Evolutionary conservation across 768 basidiomycete species (phyloP), one percentile per base, ranked within the genome.

Genomic region (Tricholoma sp.): DNA sequence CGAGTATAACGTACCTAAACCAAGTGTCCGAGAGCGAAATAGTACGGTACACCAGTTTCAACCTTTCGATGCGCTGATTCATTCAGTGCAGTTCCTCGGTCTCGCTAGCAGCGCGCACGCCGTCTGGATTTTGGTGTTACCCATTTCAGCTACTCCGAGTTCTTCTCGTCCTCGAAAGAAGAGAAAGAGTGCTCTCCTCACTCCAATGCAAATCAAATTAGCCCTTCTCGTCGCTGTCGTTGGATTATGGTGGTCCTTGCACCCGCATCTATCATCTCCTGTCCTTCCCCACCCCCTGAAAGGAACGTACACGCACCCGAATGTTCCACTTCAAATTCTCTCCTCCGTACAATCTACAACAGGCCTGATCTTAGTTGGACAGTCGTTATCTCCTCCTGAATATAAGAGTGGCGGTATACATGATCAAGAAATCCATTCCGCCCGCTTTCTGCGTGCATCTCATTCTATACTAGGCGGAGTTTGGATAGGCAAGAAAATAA

Each of bases 311-410:
- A 73, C 69, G 27, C 83, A 81, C 59, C 81, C 81, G 2, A 70
- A 66, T 29, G 77, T 77, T 57, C 81, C 83, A 2, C 72, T 90
- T n/a, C 81, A 77, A 34, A 81, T 93, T 22, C 80, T 88, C 50
- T 89, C 82, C 1, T 79, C 88, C 1, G 78, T 79, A 18, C 77
- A 83, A 55, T 89, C 89, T 18, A 69, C 80, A n/a, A 95, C 91
- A 1, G 94, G 94, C 1, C 74, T 87, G 12, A 83, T 98, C 32
- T 81, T 88, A 2, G 94, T 97, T 7, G 94, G 84, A 27, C 91
- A 98, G 64, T 72, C 80, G 39, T 65, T 82, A 3, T 75, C 80
- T 35, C 78, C 74, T 3, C 56, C 67, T 5, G 60, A 63, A n/a
- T 59, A 65, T 37, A 60, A 62, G 18, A 59, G 64, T 41, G 63